phyloP scores from a whole-genome alignment of 768 basidiomycete species.

The Lactarius sp. region DNA sequence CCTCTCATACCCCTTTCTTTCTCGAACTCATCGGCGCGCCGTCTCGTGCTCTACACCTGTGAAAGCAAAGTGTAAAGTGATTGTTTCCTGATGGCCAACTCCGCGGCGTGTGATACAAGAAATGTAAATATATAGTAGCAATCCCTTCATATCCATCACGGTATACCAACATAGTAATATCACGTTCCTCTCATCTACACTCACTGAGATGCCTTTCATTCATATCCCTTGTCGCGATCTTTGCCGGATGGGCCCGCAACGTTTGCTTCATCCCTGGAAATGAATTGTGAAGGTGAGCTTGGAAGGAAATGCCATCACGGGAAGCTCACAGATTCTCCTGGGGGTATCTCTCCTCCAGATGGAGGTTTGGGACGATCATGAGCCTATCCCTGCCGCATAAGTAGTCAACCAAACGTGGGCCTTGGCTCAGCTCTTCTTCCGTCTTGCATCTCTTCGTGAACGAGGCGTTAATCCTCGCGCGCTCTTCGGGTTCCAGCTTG shows the following conservation, averaged over 20 bases:
- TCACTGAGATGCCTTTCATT: background rate
- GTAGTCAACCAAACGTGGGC: slow-evolving; percentile 1
- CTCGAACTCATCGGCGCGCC: no score
- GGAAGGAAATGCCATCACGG: background rate
- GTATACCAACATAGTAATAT: no score
- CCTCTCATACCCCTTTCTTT: no score
- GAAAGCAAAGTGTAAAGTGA: no score
- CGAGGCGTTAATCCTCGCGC: background rate
- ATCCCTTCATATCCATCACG: no score
- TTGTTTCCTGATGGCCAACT: no score
- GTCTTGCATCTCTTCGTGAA: slow-evolving; percentile 5
- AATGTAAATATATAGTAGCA: no score
- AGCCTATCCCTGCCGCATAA: slow-evolving; percentile 12
- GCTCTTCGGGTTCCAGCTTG: background rate
- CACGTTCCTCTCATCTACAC: background rate
- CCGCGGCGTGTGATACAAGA: no score
- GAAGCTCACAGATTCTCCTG: background rate
- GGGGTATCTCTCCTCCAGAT: background rate
- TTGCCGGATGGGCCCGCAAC: background rate
- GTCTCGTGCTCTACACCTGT: no score
- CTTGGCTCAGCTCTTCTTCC: slow-evolving; percentile 1
- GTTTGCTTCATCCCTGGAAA: background rate
- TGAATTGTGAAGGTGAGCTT: background rate
- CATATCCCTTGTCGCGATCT: no score
- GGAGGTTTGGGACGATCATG: slow-evolving; percentile 5